A percentile compares a stretch with the other conserved stretches of the same genome.
Conservation (phyloP, 768 basidiomycete species). For the Serendipita sp. region DNA sequence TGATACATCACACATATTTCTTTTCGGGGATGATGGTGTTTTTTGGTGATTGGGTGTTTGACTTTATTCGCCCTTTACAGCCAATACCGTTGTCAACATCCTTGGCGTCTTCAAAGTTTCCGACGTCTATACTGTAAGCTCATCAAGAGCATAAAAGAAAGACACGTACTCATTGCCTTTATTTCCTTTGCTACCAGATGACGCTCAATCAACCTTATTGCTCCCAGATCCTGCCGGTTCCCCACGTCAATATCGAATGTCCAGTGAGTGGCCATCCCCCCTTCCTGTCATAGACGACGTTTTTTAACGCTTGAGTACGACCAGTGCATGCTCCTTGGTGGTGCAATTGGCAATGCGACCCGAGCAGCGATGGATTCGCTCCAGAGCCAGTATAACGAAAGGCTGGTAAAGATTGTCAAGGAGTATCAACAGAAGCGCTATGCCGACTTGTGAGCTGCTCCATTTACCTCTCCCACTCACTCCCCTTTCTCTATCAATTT, state of each 20-base stretch:
- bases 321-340: constrained; percentile 8
- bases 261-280: not conserved
- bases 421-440: constrained; percentile 6
- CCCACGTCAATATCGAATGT: constrained; percentile 7
- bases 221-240: not conserved
- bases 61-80: too few species aligned
- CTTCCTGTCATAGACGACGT: not conserved
- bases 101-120: constrained; percentile 5
- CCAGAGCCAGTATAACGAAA: not conserved
- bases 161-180: not conserved
- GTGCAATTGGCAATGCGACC: not conserved
- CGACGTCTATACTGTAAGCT: not conserved
- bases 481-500: too few species aligned
- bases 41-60: too few species aligned
- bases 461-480: too few species aligned
- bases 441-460: not conserved
- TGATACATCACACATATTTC: too few species aligned
- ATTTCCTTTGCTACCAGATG: not conserved
- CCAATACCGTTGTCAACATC: constrained; percentile 7
- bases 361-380: constrained; percentile 6
- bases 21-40: not conserved
- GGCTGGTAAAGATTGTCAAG: constrained; percentile 7
- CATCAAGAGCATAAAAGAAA: not conserved
- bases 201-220: constrained; percentile 7
- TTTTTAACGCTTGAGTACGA: not conserved